Conservation (phyloP, 2,329 filamentous ascomycete genomes). For the Claviceps humidiphila region DNA sequence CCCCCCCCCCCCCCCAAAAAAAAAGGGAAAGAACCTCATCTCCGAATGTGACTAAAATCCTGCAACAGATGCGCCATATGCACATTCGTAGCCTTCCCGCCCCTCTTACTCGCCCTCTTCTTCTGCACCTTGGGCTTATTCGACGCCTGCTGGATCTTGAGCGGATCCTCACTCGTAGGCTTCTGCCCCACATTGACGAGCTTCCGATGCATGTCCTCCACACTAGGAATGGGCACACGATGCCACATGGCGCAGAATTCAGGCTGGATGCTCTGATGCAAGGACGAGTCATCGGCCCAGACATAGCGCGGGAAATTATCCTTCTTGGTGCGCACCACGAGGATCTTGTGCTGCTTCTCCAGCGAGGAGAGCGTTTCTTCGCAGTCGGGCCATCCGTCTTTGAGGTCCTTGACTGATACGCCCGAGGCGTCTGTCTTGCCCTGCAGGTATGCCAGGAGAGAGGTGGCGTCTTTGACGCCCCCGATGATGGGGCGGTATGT, state of each 20-base stretch:
- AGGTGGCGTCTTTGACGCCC: constrained; percentile 62
- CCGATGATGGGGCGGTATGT: constrained; percentile 69
- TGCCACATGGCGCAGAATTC: constrained; percentile 81
- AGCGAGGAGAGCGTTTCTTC: constrained; percentile 65
- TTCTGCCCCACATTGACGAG: constrained; percentile 68
- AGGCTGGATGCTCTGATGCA: constrained; percentile 61
- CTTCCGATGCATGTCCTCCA: constrained; percentile 65
- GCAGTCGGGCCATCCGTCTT: constrained; percentile 88
- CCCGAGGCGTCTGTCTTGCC: constrained; percentile 68
- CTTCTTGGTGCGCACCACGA: constrained; percentile 86
- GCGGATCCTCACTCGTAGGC: constrained; percentile 69
- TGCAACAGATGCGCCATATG: constrained; percentile 77
- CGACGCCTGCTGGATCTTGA: constrained; percentile 28
- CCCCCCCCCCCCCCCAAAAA: too few species aligned
- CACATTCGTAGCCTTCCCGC: constrained; percentile 72
- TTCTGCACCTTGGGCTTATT: constrained; percentile 60
- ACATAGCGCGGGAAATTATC: constrained; percentile 76
- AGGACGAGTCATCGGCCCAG: constrained; percentile 74
- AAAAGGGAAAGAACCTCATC: constrained; percentile 15
- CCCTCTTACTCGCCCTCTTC: constrained; percentile 50
- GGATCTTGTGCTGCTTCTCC: constrained; percentile 63
- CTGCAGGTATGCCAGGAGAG: constrained; percentile 72
- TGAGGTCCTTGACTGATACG: constrained; percentile 76
- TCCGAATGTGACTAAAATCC: constrained; percentile 46
- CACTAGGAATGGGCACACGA: constrained; percentile 60